These are phyloP conservation scores for Gossypium herbaceum DNA, from an alignment of 345 rosid species.

Conservation along the genomic window DNA sequence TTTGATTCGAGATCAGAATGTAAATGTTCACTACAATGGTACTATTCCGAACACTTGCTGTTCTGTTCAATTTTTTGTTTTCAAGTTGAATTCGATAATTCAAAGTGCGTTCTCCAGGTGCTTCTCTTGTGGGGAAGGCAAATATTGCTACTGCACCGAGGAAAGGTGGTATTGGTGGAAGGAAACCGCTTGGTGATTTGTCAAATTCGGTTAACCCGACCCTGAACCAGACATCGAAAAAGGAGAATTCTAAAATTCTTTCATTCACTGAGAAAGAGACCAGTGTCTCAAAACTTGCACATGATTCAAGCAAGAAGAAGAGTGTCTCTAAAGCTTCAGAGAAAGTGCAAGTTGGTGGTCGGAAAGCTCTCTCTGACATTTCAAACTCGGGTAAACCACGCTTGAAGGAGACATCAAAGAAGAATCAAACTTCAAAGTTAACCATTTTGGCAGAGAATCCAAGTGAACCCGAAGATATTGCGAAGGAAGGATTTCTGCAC, in stretches of 20 bases:
- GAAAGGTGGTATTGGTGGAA: slow-evolving; percentile 31
- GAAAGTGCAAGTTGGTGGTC: slow-evolving; percentile 24
- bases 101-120: slow-evolving; percentile 10
- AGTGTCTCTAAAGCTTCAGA: slow-evolving; percentile 26
- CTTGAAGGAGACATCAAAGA: slow-evolving; percentile 35
- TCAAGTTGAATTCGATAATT: neutral
- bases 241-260: slow-evolving; percentile 25
- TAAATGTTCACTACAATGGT: slow-evolving; percentile 24
- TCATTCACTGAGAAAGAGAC: slow-evolving; percentile 25
- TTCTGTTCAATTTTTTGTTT: neutral
- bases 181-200: slow-evolving; percentile 65
- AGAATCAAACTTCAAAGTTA: slow-evolving; percentile 19
- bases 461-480: neutral
- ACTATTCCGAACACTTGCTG: neutral
- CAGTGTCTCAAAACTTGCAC: slow-evolving; percentile 14
- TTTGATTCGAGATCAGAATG: slow-evolving; percentile 40
- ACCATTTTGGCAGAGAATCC: slow-evolving; percentile 2
- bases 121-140: slow-evolving; percentile 24
- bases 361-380: slow-evolving; percentile 58
- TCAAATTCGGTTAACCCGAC: slow-evolving; percentile 46
- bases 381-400: slow-evolving; percentile 25
- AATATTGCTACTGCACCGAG: slow-evolving; percentile 14
- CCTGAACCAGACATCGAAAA: slow-evolving; percentile 33
- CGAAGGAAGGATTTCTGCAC: neutral
- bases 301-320: slow-evolving; percentile 35